Evolutionary conservation across 176 grass and related monocot species (phyloP).

Genomic region (Leersia perrieri): DNA sequence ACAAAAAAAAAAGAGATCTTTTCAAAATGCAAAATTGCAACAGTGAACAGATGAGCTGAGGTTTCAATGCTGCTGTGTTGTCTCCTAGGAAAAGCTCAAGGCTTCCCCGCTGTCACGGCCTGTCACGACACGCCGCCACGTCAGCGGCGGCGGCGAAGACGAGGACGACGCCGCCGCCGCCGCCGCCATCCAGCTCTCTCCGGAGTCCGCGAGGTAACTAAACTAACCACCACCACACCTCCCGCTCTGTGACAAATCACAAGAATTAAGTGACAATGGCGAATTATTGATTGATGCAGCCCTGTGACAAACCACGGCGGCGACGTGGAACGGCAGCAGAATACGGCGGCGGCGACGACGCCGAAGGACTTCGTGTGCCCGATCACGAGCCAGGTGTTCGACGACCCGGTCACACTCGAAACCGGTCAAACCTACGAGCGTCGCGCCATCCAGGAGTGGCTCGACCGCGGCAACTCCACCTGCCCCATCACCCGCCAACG

Average conservation of each 20-base stretch:
- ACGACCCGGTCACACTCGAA: conserved; percentile 74
- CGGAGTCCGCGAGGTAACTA: conserved; percentile 33
- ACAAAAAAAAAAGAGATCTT: background rate
- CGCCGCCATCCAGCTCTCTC: conserved; percentile 16
- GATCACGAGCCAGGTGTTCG: conserved; percentile 67
- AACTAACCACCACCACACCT: background rate
- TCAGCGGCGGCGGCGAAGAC: background rate
- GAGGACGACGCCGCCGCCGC: background rate
- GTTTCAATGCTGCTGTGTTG: conserved; percentile 37
- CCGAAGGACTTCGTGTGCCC: conserved; percentile 80
- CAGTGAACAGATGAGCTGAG: conserved; percentile 16
- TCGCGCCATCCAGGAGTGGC: conserved; percentile 73
- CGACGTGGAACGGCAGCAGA: background rate
- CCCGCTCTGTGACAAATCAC: background rate
- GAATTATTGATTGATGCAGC: conserved; percentile 7
- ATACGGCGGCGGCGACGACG: conserved; percentile 33
- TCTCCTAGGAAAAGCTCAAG: conserved; percentile 52
- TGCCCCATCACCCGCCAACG: conserved; percentile 75
- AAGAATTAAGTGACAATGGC: background rate
- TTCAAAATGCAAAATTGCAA: background rate
- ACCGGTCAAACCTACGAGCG: conserved; percentile 77
- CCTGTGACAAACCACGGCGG: background rate
- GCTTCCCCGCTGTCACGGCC: conserved; percentile 20
- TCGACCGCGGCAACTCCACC: conserved; percentile 53
- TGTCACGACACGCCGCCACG: background rate